Base-by-base conservation (phyloP, 2,329 filamentous ascomycete genomes). In the Myriosclerotinia curreyana region DNA sequence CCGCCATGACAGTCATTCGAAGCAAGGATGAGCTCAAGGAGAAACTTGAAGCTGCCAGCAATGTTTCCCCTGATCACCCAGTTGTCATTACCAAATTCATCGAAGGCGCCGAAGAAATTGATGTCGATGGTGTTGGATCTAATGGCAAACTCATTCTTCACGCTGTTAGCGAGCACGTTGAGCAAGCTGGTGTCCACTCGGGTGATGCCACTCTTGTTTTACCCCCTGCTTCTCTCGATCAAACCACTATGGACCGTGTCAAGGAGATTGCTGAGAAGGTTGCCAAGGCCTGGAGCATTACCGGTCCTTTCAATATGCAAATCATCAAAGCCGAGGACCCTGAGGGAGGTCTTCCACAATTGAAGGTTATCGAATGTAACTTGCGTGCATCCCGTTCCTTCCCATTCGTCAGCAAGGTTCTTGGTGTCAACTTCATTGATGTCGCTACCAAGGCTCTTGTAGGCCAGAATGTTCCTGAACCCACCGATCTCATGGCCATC, bases 271-370 rank as follows among this genome's bases (percentile, higher is more conserved):
- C 95, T 20, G 79, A 93, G 78, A 98, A 96, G 85, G 93, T 99
- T 60, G 95, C 95, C 70, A 90, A 95, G 79, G 95, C 95, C 55
- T 97, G 94, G 92, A 92, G 85, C 74, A 98, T 98, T 77, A 98
- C 92, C 25, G 95, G 95, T 63, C 95, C 95, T 65, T 99, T 98
- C 86, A 99, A 99, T 84, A 98, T 99, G 94, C 95, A 99, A 76
- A 96, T 99, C 79, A 98, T 99, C 84, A 96, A 96, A 81, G 92
- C 90, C 44, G 83, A 91, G 15, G 82, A 89, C 73, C 86, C 89
- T 40, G 87, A 91, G 65, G 90, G 90, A 65, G 88, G 88, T 64
- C 84, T 89, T 74, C 86, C 90, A 42, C 82, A 85, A 36, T 85
- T 98, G 69, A 97, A 97, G 83, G 94, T 98, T 74, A 98, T 98